Base-by-base conservation (phyloP, 2,329 filamentous ascomycete species). In the Neonectria magnoliae region DNA sequence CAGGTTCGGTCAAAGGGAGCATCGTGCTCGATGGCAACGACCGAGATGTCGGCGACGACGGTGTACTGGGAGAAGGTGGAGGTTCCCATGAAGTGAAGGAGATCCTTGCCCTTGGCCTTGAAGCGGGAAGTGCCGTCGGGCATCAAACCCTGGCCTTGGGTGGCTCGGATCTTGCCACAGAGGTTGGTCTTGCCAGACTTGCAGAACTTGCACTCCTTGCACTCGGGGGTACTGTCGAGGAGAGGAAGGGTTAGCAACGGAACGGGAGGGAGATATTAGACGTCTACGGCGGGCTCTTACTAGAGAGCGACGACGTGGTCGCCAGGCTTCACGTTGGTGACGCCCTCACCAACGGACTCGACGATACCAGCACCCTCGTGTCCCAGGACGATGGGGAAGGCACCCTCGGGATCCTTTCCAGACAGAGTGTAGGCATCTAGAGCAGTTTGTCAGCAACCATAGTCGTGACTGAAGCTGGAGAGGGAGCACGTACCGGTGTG, bases 41-140 rank as follows among this genome's bases (percentile, higher is more conserved):
- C 96, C 53, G 94, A 98, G 82, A 99, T 98, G 81, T 99, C 96
- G 79, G 96, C 95, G 41, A 99, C 93, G 70, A 99, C 96, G 62
- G 96, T 98, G 85, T 97, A 99, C 84, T 99, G 96, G 33, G 93
- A 97, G 87, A 99, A 99, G 74, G 96, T 99, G 41, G 94, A 98
- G 61, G 93, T 97, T 76, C 96, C 96, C 96, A 99, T 99, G 85
- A 98, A 99, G 85, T 98, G 96, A 64, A 98, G 89, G 67, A 99
- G 87, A 75, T 97, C 92, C 84, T 98, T 91, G 81, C 96, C 96
- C 82, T 95, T 96, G 87, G 91, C 94, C 82, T 88, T 93, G 90
- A 98, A 98, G 76, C 96, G 92, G 62, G 92, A 91, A 71, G 95
- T 98, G 75, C 95, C 95, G 81, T 99, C 96, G 62, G 96, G 96